Conservation (phyloP, 805 yeast species). For the Wickerhamomyces queroliae region DNA sequence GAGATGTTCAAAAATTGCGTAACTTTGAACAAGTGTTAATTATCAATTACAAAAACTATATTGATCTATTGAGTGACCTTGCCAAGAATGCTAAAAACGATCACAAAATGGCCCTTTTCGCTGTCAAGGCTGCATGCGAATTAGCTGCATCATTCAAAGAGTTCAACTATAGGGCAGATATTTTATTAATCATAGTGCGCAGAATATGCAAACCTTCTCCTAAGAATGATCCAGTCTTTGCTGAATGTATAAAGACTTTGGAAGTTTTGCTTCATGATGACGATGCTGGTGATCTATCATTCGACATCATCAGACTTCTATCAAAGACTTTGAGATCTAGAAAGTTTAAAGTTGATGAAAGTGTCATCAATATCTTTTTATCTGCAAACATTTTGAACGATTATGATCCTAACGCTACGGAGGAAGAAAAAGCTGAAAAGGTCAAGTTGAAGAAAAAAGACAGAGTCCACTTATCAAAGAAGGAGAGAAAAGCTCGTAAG, state of each 20-base stretch:
- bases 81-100: constrained; percentile 31
- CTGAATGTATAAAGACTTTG: constrained; percentile 55
- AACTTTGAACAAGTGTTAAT: constrained; percentile 77
- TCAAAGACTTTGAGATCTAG: constrained; percentile 68
- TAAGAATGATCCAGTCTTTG: constrained; percentile 40
- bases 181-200: constrained; percentile 60
- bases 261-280: constrained; percentile 75
- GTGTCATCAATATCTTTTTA: constrained; percentile 66
- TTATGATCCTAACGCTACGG: constrained; percentile 60
- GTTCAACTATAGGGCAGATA: constrained; percentile 78
- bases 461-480: constrained; percentile 85
- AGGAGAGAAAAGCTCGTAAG: constrained; percentile 80
- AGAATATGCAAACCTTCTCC: constrained; percentile 58
- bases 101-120: constrained; percentile 42
- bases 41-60: constrained; percentile 58
- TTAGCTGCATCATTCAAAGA: constrained; percentile 60
- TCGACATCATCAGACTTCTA: constrained; percentile 64
- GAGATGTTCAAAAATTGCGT: constrained; percentile 74
- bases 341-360: constrained; percentile 76
- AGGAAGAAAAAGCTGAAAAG: constrained; percentile 36
- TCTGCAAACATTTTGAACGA: constrained; percentile 63
- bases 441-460: constrained; percentile 74
- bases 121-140: constrained; percentile 77
- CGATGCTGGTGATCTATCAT: constrained; percentile 73
- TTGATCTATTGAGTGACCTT: constrained; percentile 46